These are phyloP conservation scores for Ilyonectria destructans DNA, from an alignment of 2,329 filamentous ascomycete species.

Conservation along the genomic window DNA sequence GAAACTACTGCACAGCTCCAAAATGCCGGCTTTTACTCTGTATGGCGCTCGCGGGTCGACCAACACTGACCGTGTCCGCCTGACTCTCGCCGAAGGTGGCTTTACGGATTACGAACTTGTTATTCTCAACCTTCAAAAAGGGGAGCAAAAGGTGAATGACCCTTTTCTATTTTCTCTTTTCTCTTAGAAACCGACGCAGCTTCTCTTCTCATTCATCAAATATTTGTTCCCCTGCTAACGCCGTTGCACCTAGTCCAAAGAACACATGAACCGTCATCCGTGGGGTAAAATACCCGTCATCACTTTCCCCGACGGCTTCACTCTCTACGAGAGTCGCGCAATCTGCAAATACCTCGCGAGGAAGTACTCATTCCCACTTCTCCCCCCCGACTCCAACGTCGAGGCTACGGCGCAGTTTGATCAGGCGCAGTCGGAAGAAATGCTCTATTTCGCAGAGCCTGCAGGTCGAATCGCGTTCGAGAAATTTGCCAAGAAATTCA, in stretches of 20 bases:
- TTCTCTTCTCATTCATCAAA: not conserved
- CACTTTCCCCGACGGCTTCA: slow-evolving; percentile 59
- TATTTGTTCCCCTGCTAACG: slow-evolving; percentile 41
- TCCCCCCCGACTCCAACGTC: slow-evolving; percentile 57
- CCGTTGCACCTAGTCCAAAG: slow-evolving; percentile 52
- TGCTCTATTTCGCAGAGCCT: slow-evolving; percentile 61
- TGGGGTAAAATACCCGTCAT: slow-evolving; percentile 61
- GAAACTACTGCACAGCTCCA: slow-evolving; percentile 50
- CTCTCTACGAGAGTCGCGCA: slow-evolving; percentile 63
- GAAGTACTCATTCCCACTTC: slow-evolving; percentile 63
- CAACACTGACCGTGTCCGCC: slow-evolving; percentile 61
- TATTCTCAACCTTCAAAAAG: slow-evolving; percentile 56
- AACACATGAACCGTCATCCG: slow-evolving; percentile 58
- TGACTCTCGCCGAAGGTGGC: slow-evolving; percentile 61
- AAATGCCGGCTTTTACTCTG: slow-evolving; percentile 62
- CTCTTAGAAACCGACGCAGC: not conserved
- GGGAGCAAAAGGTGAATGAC: slow-evolving; percentile 59
- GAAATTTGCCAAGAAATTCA: slow-evolving; percentile 62
- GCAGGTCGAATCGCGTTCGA: slow-evolving; percentile 62
- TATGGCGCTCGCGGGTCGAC: slow-evolving; percentile 59
- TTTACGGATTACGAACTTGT: slow-evolving; percentile 61
- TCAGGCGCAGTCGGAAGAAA: slow-evolving; percentile 60
- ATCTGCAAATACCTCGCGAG: slow-evolving; percentile 64
- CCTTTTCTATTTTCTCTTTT: slow-evolving; percentile 17
- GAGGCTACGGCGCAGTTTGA: slow-evolving; percentile 62